Evolutionary conservation across 2,329 filamentous ascomycete genomes (phyloP).

Genomic region (Myriosclerotinia curreyana): DNA sequence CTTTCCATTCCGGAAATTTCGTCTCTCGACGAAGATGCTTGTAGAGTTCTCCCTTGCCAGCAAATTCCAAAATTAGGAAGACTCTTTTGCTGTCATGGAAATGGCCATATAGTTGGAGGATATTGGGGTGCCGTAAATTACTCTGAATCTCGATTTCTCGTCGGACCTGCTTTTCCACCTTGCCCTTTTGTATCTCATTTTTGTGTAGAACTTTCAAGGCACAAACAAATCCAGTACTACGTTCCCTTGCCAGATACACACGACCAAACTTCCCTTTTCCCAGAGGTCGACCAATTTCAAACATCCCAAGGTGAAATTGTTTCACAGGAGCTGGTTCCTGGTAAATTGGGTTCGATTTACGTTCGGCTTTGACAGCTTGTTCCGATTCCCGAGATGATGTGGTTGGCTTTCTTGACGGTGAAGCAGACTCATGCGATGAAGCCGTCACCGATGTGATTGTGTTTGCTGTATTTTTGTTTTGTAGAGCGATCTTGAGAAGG

Average conservation of each 20-base stretch:
- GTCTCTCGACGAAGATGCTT: conserved; percentile 68
- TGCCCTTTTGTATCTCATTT: conserved; percentile 63
- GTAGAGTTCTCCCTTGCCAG: conserved; percentile 69
- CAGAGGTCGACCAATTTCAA: conserved; percentile 70
- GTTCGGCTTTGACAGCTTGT: conserved; percentile 51
- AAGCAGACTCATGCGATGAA: conserved; percentile 57
- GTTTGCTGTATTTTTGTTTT: conserved; percentile 69
- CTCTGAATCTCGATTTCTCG: conserved; percentile 74
- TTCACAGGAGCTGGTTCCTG: conserved; percentile 57
- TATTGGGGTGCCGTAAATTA: conserved; percentile 69
- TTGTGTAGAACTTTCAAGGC: conserved; percentile 74
- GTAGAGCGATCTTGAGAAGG: conserved; percentile 80
- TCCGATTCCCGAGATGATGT: conserved; percentile 45
- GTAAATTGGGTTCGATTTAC: conserved; percentile 51
- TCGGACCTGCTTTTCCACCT: conserved; percentile 68
- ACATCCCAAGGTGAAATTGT: conserved; percentile 72
- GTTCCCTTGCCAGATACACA: conserved; percentile 69
- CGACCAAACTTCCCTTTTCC: conserved; percentile 73
- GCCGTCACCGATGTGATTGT: conserved; percentile 65
- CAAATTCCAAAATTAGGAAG: conserved; percentile 71
- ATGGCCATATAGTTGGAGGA: conserved; percentile 66
- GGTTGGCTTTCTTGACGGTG: conserved; percentile 52
- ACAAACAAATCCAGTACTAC: conserved; percentile 66
- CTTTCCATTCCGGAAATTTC: conserved; percentile 68
- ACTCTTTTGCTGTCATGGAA: conserved; percentile 73